Conservation (phyloP, 371 early-diverging fungal species). For the Mortierella sp. region DNA sequence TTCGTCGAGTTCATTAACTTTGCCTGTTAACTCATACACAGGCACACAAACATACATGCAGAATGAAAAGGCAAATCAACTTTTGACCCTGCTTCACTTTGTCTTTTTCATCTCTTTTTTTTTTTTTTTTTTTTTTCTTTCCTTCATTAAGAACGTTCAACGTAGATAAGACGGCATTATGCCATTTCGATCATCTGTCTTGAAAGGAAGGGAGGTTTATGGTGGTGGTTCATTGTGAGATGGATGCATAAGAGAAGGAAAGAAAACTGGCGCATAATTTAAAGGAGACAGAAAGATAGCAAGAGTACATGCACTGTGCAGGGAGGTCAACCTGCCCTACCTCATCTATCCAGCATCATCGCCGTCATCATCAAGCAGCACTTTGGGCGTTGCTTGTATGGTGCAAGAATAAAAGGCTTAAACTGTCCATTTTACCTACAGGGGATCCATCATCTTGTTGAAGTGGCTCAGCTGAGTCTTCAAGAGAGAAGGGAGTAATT, state of each 20-base stretch:
- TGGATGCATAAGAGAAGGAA: not conserved
- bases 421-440: not conserved
- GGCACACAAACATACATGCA: not conserved
- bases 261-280: not conserved
- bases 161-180: not conserved
- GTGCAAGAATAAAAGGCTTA: not conserved
- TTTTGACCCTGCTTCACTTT: not conserved
- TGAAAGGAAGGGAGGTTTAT: not conserved
- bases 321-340: not conserved
- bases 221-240: not conserved
- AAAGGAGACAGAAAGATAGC: not conserved
- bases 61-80: not conserved
- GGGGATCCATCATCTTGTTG: not conserved
- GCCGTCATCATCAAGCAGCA: not conserved
- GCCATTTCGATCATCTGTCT: not conserved
- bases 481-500: no score
- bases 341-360: not conserved
- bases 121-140: not conserved
- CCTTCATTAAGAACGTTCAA: not conserved
- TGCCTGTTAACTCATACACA: not conserved
- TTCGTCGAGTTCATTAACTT: not conserved
- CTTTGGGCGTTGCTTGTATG: not conserved
- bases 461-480: not conserved
- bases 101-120: not conserved
- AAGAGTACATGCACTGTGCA: not conserved